Evolutionary conservation across 1,284 basidiomycete species (phyloP), one percentile per base, ranked within the genome.

Genomic region (Golubevia pallescens): DNA sequence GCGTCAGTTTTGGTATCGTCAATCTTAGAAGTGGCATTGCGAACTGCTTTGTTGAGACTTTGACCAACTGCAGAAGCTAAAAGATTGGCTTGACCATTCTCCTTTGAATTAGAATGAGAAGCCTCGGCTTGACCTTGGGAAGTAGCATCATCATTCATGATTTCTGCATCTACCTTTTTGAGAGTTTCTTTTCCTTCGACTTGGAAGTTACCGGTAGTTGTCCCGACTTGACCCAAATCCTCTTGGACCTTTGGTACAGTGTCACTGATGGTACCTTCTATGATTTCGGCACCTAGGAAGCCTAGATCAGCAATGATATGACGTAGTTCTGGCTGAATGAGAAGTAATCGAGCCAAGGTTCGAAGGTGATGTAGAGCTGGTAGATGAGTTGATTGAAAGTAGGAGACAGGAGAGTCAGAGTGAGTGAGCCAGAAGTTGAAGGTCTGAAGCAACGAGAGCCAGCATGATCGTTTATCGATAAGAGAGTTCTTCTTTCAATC

Each of bases 241-340:
- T 42, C 56, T 16, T 66, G 54, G n/a, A 67, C 65, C 13, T 62
- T 66, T 7, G 57, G 61, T 6, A 70, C 8, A 28, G 67, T 59
- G 20, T 53, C 48, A 8, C 56, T 59, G 1, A 67, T 51, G 3
- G 68, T 61, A n/a, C 52, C 52, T 13, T 69, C 65, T 21, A 68
- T 34, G 28, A 68, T 58, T 57, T 63, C 67, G n/a, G 61, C 66
- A 24, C 60, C 54, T 32, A 68, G 48, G 10, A 62, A 38, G 24
- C 34, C 61, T 6, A 59, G 38, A 60, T 70, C 68, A 2, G 65
- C 58, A 13, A 70, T 16, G 5, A 70, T 60, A 28, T 70, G 66
- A 6, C 68, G 68, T 19, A 70, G 57, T 52, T 67, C 61, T n/a
- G 68, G 68, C 57, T 70, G 68, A 1, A 70, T 62, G 61, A 70